phyloP scores from a whole-genome alignment of 1,284 basidiomycete species.

The Mycosarcoma maydis region DNA sequence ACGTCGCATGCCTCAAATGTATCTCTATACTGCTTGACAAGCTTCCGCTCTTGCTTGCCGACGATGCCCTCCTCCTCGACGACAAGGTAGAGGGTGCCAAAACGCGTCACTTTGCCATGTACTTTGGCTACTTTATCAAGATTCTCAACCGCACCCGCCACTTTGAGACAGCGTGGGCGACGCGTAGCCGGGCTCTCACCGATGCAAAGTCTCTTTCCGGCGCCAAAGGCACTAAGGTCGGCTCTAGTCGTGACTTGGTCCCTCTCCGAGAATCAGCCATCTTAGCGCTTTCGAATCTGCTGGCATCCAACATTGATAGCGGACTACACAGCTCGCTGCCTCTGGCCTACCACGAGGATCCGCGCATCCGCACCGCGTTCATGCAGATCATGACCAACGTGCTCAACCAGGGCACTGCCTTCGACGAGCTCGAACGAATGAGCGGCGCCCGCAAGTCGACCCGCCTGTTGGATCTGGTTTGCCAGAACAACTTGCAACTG shows the following conservation, averaged over 20 bases:
- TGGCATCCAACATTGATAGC: conserved; percentile 85
- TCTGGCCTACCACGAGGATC: conserved; percentile 80
- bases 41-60: conserved; percentile 58
- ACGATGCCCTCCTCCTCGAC: conserved; percentile 60
- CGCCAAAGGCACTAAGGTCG: conserved; percentile 14
- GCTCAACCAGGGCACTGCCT: conserved; percentile 74
- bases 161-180: conserved; percentile 34
- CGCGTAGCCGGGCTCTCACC: conserved; percentile 15
- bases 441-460: conserved; percentile 48
- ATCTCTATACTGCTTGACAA: conserved; percentile 60
- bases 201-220: conserved; percentile 18
- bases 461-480: conserved; percentile 55
- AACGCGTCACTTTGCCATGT: conserved; percentile 59
- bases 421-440: conserved; percentile 60
- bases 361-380: conserved; percentile 80
- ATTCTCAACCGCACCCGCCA: conserved; percentile 57
- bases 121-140: conserved; percentile 64
- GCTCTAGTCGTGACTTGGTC: conserved; percentile 26
- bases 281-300: conserved; percentile 78
- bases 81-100: conserved; percentile 64
- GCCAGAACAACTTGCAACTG: conserved; percentile 54
- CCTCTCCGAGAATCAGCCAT: conserved; percentile 58
- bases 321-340: conserved; percentile 87
- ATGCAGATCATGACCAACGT: conserved; percentile 88
- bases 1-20: conserved; percentile 59